Conservation (phyloP, 208 protist species). For the Trypanosoma theileri region DNA sequence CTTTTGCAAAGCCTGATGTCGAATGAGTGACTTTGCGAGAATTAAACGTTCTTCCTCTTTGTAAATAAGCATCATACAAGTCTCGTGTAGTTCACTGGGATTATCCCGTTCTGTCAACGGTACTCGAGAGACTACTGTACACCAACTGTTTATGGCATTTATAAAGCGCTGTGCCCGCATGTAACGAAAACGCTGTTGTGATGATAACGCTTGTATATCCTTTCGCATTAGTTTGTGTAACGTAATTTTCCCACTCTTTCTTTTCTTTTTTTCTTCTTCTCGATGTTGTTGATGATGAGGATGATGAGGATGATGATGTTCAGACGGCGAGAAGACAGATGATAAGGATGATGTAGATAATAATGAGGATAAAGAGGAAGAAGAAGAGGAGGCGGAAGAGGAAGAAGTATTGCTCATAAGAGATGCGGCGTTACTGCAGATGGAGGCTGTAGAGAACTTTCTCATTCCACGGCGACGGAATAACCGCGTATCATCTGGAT, state of each 20-base stretch:
- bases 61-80: slow-evolving; percentile 9
- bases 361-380: too few relatives aligned
- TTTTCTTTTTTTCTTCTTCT: too few relatives aligned
- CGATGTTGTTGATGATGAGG: too few relatives aligned
- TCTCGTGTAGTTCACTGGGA: slow-evolving; percentile 20
- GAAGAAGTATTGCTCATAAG: neutral
- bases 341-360: too few relatives aligned
- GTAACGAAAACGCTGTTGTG: neutral
- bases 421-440: slow-evolving; percentile 12
- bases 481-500: slow-evolving; percentile 1
- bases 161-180: slow-evolving; percentile 1
- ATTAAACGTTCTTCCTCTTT: slow-evolving; percentile 18
- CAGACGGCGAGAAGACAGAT: too few relatives aligned
- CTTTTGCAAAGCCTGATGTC: slow-evolving; percentile 19
- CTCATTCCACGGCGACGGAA: slow-evolving; percentile 1
- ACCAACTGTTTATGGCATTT: slow-evolving; percentile 20
- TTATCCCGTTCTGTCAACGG: neutral
- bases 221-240: neutral
- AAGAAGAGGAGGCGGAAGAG: too few relatives aligned
- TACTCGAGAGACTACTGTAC: slow-evolving; percentile 1
- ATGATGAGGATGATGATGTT: too few relatives aligned
- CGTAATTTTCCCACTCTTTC: neutral
- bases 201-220: too few relatives aligned
- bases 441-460: slow-evolving; percentile 12
- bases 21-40: neutral